Percentiles rank a stretch among this genome's conserved stretches.
Evolutionary conservation across 192 early-diverging fungal species (phyloP).

Genomic region (Haplosporangium gracile): DNA sequence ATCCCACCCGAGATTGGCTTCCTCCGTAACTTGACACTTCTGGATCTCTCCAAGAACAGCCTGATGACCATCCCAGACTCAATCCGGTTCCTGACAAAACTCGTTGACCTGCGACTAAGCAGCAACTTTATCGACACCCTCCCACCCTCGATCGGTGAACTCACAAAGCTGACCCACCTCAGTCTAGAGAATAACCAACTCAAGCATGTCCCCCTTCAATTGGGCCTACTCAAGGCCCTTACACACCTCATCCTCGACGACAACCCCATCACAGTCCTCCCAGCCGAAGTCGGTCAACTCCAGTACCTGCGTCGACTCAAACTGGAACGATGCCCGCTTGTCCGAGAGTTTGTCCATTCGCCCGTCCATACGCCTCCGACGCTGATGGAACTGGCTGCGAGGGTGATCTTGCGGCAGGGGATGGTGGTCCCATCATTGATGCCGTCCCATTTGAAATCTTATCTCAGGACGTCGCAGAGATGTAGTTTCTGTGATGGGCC

Average conservation of each 20-base stretch:
- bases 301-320: slow-evolving; percentile 72
- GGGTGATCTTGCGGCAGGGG: slow-evolving; percentile 74
- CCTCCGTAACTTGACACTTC: slow-evolving; percentile 72
- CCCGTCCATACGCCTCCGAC: slow-evolving; percentile 67
- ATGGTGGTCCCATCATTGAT: slow-evolving; percentile 56
- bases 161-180: slow-evolving; percentile 76
- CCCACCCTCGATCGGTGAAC: slow-evolving; percentile 68
- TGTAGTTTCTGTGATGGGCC: slow-evolving; percentile 88
- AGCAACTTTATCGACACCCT: slow-evolving; percentile 73
- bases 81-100: slow-evolving; percentile 72
- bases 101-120: slow-evolving; percentile 73
- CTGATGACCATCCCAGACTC: slow-evolving; percentile 75
- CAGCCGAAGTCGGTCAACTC: slow-evolving; percentile 77
- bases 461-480: slow-evolving; percentile 67
- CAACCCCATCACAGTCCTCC: slow-evolving; percentile 75
- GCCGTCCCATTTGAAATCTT: slow-evolving; percentile 66
- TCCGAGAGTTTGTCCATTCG: slow-evolving; percentile 55
- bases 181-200: slow-evolving; percentile 72
- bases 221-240: slow-evolving; percentile 71
- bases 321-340: slow-evolving; percentile 66
- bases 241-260: slow-evolving; percentile 71
- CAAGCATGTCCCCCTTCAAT: slow-evolving; percentile 68
- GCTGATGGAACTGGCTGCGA: slow-evolving; percentile 82
- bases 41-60: slow-evolving; percentile 76
- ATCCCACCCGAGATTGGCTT: slow-evolving; percentile 83